Percentiles rank a stretch among this genome's conserved stretches.
These are phyloP conservation scores for Fusarium pseudonygamai DNA, from an alignment of 2,329 filamentous ascomycete genomes.

Conservation along the genomic window DNA sequence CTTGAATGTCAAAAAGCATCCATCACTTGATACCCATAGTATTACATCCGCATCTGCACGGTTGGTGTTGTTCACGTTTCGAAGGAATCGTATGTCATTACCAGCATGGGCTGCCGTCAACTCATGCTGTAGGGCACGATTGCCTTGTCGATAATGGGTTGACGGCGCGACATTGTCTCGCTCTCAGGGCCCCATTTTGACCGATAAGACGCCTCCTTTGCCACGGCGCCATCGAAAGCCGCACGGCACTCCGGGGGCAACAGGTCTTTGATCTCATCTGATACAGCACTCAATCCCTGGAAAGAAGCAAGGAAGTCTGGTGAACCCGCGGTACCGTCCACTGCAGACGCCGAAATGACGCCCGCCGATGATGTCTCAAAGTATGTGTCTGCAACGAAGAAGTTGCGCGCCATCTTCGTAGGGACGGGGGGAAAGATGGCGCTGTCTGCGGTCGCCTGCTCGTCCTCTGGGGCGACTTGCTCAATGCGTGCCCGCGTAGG, in stretches of 20 bases:
- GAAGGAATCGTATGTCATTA: background rate
- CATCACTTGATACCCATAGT: background rate
- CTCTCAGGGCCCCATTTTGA: slow-evolving; percentile 76
- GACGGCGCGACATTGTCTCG: slow-evolving; percentile 60
- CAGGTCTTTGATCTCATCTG: slow-evolving; percentile 71
- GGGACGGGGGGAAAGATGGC: slow-evolving; percentile 59
- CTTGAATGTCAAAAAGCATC: slow-evolving; percentile 5
- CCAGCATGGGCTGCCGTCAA: slow-evolving; percentile 15
- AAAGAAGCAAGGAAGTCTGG: slow-evolving; percentile 62
- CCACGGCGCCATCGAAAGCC: slow-evolving; percentile 75
- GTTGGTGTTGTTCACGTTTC: background rate
- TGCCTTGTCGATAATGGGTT: slow-evolving; percentile 70
- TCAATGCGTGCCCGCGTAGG: slow-evolving; percentile 88
- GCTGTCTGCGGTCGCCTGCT: slow-evolving; percentile 44
- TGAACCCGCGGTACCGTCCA: slow-evolving; percentile 56
- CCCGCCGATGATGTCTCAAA: slow-evolving; percentile 62
- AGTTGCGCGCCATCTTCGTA: slow-evolving; percentile 63
- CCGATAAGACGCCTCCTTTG: slow-evolving; percentile 77
- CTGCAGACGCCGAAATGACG: slow-evolving; percentile 53
- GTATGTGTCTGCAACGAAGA: slow-evolving; percentile 64
- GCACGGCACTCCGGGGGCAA: slow-evolving; percentile 75
- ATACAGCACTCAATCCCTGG: slow-evolving; percentile 69
- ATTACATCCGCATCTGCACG: background rate
- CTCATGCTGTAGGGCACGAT: slow-evolving; percentile 67
- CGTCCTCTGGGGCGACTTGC: slow-evolving; percentile 64